Evolutionary conservation across 768 basidiomycete genomes (phyloP), one percentile per base, ranked within the genome.

Genomic region (Solioccasus polychromus): DNA sequence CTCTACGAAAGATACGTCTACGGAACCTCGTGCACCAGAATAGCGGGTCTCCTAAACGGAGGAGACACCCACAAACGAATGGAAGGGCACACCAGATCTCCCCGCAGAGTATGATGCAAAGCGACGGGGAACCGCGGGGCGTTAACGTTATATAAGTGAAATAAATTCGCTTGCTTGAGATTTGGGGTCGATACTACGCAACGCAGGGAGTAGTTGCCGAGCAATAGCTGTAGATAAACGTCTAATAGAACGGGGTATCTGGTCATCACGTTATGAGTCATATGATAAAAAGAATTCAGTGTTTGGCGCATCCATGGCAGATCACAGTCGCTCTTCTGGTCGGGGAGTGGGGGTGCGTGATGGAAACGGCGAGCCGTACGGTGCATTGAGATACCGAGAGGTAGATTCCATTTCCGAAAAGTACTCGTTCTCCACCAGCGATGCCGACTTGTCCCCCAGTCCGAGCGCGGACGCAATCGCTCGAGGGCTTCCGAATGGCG

Each of bases 401-500:
- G 75, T 77, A 22, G 68, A 66, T 45, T 63, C 53, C 60, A 66
- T 76, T 56, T 72, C 64, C 4, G 57, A 55, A 50, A 74, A 77
- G 50, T 68, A 60, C 14, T 62, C 60, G 1, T 62, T 63, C 30
- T 63, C 62, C 14, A 57, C 55, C 34, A 50, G 29, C 11, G 54
- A 36, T n/a, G 49, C 56, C 14, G 62, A 39, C 44, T 56, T 69
- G 8, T 56, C 71, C 34, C 52, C 53, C 18, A 77, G 53, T 11
- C 72, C 74, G 35, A 81, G 70, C 9, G 78, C 75, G 45, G 70
- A 72, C 9, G 78, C 75, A 47, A 80, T 68, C 18, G 70, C 71
- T 32, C 71, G 71, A 3, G 78, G 75, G 48, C 72, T 78, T 18
- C 72, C 74, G 51, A 78, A 78, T 5, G 76, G 69, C 19, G 73